Evolutionary conservation across 2,329 filamentous ascomycete species (phyloP), one percentile per base, ranked within the genome.

Genomic region (Paecilomyces formosus): DNA sequence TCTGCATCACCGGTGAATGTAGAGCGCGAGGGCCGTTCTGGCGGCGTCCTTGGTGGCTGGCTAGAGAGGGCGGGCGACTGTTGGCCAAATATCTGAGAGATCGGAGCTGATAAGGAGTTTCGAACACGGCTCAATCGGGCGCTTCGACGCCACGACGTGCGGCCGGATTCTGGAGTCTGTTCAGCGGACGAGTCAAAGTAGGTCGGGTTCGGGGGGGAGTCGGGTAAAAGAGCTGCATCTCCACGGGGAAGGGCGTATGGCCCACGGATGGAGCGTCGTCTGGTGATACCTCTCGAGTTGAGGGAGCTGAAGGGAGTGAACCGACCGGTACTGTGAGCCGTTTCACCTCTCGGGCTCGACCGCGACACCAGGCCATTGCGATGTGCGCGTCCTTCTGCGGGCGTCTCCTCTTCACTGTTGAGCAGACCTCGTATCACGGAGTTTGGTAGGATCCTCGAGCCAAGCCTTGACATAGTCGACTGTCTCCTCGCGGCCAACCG

Each of bases 381-480:
- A 64, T 78, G 72, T 35, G 77, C 75, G 55, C 72, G 73, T 5
- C 76, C 77, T 63, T 79, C 77, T 15, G 72, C 76, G 1, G 70
- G 70, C 7, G 77, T 78, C 62, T 78, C 77, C 60, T 78, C 76
- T 61, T 77, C 73, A 58, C 76, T 78, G 59, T 67, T 78, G 8
- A 78, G 67, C 30, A 79, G 67, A 3, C 74, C 74, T 57, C 76
- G 72, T 26, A 75, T 74, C 15, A 78, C 75, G 12, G 74, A 74
- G 58, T 78, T 76, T 35, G 78, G 78, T n/a, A 80, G 63, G 28
- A 81, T 71, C 60, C 77, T 72, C 21, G 78, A 79, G 13, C 78
- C 76, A 51, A 81, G 66, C 45, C 78, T 70, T 55, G 78, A 80
- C 73, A 81, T 77, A 13, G 77, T 73, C 3, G 78, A 79, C 60